Evolutionary conservation across 2,329 filamentous ascomycete genomes (phyloP).

Genomic region (Rutstroemia sp.): DNA sequence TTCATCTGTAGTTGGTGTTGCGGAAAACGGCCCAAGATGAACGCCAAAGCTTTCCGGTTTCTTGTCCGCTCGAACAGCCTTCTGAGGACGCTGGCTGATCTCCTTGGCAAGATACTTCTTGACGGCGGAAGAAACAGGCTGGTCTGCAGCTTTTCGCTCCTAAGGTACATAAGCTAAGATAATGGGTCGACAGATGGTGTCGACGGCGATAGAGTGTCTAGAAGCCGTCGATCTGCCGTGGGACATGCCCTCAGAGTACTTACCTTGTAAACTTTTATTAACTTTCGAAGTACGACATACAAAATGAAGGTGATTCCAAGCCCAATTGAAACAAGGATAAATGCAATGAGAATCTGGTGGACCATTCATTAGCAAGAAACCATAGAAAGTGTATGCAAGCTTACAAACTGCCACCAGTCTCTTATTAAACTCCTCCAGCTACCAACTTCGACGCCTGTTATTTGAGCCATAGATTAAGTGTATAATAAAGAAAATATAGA

Average conservation of each 20-base stretch:
- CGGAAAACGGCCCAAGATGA: constrained; percentile 34
- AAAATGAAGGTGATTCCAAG: constrained; percentile 12
- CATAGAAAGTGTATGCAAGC: background rate
- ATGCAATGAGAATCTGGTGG: constrained; percentile 20
- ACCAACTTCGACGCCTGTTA: constrained; percentile 21
- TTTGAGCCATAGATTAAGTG: constrained; percentile 17
- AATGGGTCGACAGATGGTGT: background rate
- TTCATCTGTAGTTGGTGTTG: constrained; percentile 29
- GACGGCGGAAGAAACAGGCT: constrained; percentile 7
- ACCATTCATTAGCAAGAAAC: constrained; percentile 11
- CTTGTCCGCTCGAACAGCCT: constrained; percentile 11
- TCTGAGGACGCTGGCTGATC: constrained; percentile 12
- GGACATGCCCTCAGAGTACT: background rate
- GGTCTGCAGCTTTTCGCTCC: constrained; percentile 11
- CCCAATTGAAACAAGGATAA: constrained; percentile 19
- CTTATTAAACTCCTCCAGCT: constrained; percentile 17
- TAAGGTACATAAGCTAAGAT: background rate
- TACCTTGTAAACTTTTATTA: constrained; percentile 5
- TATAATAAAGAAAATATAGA: background rate
- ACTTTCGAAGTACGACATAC: constrained; percentile 15
- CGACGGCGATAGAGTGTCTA: no score
- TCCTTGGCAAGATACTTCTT: constrained; percentile 15
- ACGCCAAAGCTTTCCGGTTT: constrained; percentile 30
- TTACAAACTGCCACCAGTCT: constrained; percentile 25
- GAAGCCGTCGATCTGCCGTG: no score